These are phyloP conservation scores for Antrodiella citrinella DNA, from an alignment of 768 basidiomycete species.

Conservation along the genomic window DNA sequence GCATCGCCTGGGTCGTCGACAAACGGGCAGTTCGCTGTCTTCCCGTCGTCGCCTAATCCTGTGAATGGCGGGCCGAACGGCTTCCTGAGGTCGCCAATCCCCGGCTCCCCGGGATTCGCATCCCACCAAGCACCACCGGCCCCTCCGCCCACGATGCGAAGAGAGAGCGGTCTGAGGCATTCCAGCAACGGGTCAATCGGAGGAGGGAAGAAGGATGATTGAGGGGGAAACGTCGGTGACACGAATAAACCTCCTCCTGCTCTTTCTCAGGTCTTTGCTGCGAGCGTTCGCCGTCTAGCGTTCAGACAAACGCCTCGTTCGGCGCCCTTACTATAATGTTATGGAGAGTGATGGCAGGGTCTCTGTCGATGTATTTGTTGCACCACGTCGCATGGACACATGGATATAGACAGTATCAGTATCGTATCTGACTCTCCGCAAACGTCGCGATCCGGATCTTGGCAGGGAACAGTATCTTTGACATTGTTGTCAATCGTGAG, in stretches of 20 bases:
- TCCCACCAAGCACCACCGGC: slow-evolving; percentile 13
- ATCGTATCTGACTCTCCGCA: not conserved
- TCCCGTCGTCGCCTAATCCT: slow-evolving; percentile 30
- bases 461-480: not conserved
- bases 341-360: too few species aligned
- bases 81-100: slow-evolving; percentile 14
- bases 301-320: not conserved
- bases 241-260: not conserved
- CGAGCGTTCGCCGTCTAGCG: not conserved
- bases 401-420: not conserved
- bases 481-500: not conserved
- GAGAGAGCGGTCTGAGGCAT: slow-evolving; percentile 10
- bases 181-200: slow-evolving; percentile 10
- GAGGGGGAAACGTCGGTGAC: slow-evolving; percentile 1
- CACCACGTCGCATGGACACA: not conserved
- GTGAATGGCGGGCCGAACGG: slow-evolving; percentile 10
- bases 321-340: not conserved
- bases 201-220: slow-evolving; percentile 23
- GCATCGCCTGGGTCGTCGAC: slow-evolving; percentile 11
- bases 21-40: slow-evolving; percentile 19
- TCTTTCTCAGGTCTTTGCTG: not conserved
- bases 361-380: too few species aligned
- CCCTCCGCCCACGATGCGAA: slow-evolving; percentile 6
- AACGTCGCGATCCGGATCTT: not conserved
- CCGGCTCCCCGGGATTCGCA: slow-evolving; percentile 10